Percentiles rank a stretch among this genome's conserved stretches.
phyloP scores from a whole-genome alignment of 2,329 filamentous ascomycete genomes.

The Cladosporium sp. region DNA sequence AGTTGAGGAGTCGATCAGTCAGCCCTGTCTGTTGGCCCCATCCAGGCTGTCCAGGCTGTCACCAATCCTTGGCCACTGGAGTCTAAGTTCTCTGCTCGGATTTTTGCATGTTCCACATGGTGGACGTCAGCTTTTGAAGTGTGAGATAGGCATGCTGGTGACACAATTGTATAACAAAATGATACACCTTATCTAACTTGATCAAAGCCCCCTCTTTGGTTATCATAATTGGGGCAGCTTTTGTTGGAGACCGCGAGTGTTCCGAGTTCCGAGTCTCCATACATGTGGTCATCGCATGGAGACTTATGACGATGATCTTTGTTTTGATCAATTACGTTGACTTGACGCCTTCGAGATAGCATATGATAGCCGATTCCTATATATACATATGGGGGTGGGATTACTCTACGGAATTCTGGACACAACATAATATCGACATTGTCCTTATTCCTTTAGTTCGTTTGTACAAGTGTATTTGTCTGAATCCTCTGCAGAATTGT shows the following conservation, averaged over 20 bases:
- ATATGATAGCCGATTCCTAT: too few species aligned
- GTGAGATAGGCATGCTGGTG: background rate
- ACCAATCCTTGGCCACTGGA: conserved; percentile 1
- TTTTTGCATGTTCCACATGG: background rate
- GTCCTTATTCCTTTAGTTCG: too few species aligned
- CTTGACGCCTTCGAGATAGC: too few species aligned
- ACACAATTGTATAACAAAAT: background rate
- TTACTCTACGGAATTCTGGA: background rate
- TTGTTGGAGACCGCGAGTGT: background rate
- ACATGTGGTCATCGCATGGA: too few species aligned
- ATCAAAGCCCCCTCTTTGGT: too few species aligned
- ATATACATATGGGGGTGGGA: too few species aligned
- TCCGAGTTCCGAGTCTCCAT: background rate
- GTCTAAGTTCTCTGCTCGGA: background rate
- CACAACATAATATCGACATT: background rate
- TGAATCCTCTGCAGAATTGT: too few species aligned
- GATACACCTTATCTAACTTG: background rate
- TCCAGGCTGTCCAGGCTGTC: background rate
- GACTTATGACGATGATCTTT: too few species aligned
- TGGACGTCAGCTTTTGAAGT: background rate
- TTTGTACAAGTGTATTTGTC: too few species aligned
- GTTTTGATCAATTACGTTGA: too few species aligned
- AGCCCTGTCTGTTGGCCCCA: background rate
- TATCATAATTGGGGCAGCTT: background rate
- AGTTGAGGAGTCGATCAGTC: background rate